These are phyloP conservation scores for Flaveria linearis DNA, from an alignment of 129 eudicot genomes.

Conservation along the genomic window DNA sequence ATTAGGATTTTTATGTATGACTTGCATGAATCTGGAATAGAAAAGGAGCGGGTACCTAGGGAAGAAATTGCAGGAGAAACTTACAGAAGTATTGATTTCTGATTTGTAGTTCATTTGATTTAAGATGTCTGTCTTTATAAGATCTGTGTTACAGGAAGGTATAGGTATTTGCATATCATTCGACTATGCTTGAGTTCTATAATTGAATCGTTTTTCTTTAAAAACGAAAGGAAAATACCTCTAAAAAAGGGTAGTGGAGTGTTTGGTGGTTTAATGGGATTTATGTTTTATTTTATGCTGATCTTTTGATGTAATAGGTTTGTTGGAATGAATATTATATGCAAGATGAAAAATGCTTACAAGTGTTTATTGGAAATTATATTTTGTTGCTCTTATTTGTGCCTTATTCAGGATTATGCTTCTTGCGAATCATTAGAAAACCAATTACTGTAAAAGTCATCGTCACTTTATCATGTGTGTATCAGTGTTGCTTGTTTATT, in stretches of 20 bases:
- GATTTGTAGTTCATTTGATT: not conserved
- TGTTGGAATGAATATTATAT: not conserved
- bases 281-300: not conserved
- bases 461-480: not conserved
- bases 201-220: not conserved
- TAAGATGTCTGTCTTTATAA: slow-evolving; percentile 8
- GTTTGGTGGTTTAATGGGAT: not conserved
- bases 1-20: slow-evolving; percentile 17
- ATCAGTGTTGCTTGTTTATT: too few species aligned
- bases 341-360: not conserved
- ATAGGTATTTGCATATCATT: not conserved
- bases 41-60: not conserved
- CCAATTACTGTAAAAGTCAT: not conserved
- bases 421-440: not conserved
- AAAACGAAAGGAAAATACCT: not conserved
- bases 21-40: not conserved
- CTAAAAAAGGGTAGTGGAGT: not conserved
- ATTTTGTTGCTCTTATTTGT: slow-evolving; percentile 17
- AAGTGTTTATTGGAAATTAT: not conserved
- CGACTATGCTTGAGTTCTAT: not conserved
- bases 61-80: not conserved
- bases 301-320: slow-evolving; percentile 8
- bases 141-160: not conserved
- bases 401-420: slow-evolving; percentile 12
- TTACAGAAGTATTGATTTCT: not conserved